Conservation (phyloP, 148 eudicot genomes). For the Arbutus unedo region DNA sequence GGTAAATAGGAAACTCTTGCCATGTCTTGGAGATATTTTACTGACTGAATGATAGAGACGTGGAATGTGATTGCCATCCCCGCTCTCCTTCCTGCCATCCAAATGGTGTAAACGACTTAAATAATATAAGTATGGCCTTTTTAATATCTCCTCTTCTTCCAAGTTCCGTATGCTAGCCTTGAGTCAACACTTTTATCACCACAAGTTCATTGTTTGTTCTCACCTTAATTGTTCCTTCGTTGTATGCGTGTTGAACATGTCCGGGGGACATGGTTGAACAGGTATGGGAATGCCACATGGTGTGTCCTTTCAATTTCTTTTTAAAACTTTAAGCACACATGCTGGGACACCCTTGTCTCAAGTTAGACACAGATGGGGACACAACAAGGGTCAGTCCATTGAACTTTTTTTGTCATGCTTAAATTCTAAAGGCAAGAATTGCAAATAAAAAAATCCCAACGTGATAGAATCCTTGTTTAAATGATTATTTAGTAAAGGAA, state of each 20-base stretch:
- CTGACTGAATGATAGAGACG: neutral
- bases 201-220: neutral
- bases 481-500: neutral
- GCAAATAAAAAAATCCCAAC: neutral
- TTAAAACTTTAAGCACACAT: neutral
- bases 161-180: neutral
- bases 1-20: neutral
- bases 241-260: neutral
- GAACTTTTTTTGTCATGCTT: neutral
- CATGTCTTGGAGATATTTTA: neutral
- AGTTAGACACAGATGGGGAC: neutral
- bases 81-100: neutral
- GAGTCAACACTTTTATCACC: neutral
- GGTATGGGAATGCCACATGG: neutral
- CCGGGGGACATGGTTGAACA: neutral
- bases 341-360: neutral
- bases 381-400: neutral
- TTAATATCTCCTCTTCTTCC: neutral
- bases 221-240: neutral
- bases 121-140: neutral
- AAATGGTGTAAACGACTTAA: neutral
- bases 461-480: neutral
- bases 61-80: neutral
- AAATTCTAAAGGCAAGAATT: neutral
- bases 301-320: neutral